Evolutionary conservation across 257 asterid genomes (phyloP), one percentile per base, ranked within the genome.

Genomic region (Verbascum thapsus): DNA sequence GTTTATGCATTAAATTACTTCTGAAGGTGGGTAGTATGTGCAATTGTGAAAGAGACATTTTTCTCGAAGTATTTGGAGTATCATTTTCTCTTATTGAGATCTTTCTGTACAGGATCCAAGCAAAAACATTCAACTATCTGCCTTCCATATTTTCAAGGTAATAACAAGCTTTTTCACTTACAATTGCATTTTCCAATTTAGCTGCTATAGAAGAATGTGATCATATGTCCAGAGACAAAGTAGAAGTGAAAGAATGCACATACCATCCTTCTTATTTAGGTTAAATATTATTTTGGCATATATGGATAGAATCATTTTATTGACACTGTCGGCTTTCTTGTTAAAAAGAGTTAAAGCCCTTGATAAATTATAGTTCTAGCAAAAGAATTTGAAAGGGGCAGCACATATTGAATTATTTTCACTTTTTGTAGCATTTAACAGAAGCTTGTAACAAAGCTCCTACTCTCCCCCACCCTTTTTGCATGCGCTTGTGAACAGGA

Each of bases 81-180:
- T 62, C 18, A 11, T 43, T 71, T 74, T 52, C 57, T 76, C 62
- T 63, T 4, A 51, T 22, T 10, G 23, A 20, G 41, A 44, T 62
- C 32, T 65, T 20, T 71, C 10, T 66, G 54, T 74, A 67, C 92
- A 94, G 99, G 97, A 90, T 77, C 78, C 96, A 8, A 94, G 97
- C 92, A 94, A 84, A 85, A 94, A 84, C 72, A 94, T 94, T 58
- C 99, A 90, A 76, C 67, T 89, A 44, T 90, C 94, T 13, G 97
- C 96, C 70, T 94, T 94, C 78, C 99, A 94, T 75, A 84, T 94
- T 69, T 94, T 94, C 86, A 94, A 94, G 97, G 99, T 87, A 79
- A 71, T 54, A 35, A 64, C 56, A 44, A 48, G 15, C 26, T 65
- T 64, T 68, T 52, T 66, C 22, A 60, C 55, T 44, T 10, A 15